Base-by-base conservation (phyloP, 805 yeast genomes). In the Ogataea polymorpha region DNA sequence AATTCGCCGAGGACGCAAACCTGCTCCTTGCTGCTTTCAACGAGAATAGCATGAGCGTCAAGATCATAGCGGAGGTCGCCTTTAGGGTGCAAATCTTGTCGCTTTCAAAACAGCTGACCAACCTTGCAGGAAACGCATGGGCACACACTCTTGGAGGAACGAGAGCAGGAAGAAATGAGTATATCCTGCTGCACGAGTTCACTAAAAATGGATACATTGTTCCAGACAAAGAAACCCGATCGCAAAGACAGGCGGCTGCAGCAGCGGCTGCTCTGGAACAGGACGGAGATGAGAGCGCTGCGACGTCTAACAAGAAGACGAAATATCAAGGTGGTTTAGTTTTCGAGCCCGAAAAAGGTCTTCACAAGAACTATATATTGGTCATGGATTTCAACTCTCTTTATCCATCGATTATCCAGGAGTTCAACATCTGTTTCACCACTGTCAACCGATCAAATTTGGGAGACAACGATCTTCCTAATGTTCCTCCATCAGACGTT, bases 381-480 rank as follows among this genome's bases (percentile, higher is more conserved):
- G 99, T 93, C 16, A 90, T 93, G 98, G 99, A 93, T 67, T 93
- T 93, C 81, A 93, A 93, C 67, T 88, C 96, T 35, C 75, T 93
- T 67, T 93, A 93, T 59, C 99, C 99, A 8, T 86, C 96, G 47
- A 91, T 93, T 58, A 93, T 93, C 53, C 99, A 93, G 66, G 99
- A 93, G 64, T 93, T 76, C 64, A 93, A 93, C 61, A 93, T 93
- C 51, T 93, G 99, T 69, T 93, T 93, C 68, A 90, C 98, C 2
- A 93, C 99, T 0, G 95, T 93, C 16, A 84, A 82, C 17, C 72
- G 96, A 61, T 77, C 71, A 20, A 37, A 51, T 23, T 65, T 68
- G 24, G 23, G 24, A 10, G 68, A 67, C 18, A 72, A 68, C 8
- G 78, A 77, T 40, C 62, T 86, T 40, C 96, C 96, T 0, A 68